Base-by-base conservation (phyloP, 1,284 basidiomycete genomes). In the Heliocybe sulcata region DNA sequence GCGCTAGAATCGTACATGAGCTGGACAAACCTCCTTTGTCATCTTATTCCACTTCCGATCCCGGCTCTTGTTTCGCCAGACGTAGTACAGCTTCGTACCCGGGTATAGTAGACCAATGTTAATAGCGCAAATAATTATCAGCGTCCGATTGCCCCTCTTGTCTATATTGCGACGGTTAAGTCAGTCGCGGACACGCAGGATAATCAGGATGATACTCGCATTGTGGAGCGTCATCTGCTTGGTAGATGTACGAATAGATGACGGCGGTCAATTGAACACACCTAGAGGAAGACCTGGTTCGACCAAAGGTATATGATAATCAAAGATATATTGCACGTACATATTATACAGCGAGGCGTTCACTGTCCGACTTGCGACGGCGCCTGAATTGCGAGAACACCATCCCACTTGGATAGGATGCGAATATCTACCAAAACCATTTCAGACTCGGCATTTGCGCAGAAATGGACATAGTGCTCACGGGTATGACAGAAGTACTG, bases 321-420 rank as follows among this genome's bases (percentile, higher is more conserved):
- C 22, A 49, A 6, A 16, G 22, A 4, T 49, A 3, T 26, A 26
- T 9, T 19, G 22, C 22, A 49, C 80, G 61, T 79, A 82, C 76
- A 86, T 83, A 56, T 83, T 85, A 63, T 84, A 84, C 45, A 82
- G 65, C 1, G 69, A 72, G 10, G 81, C 81, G 19, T 80, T 82
- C 3, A 83, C 69, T 2, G 82, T 82, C 45, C 81, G 75, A 26
- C 47, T 49, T 3, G 47, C 47, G 6, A 49, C 47, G 14, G 47
- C 47, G 3, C 47, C 47, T 12, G 47, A 4, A 49, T 49, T 49
- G 22, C 47, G 47, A 20, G 47, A 49, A 22, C 47, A 49, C 47
- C 47, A 49, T 20, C 20, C 47, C 12, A 49, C 47, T 26, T 49
- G 47, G 23, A 49, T 49, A 4, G 47, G 23, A 49, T 49, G 47